Base-by-base conservation (phyloP, 805 yeast species). In the Kodamaea lidongshanica region DNA sequence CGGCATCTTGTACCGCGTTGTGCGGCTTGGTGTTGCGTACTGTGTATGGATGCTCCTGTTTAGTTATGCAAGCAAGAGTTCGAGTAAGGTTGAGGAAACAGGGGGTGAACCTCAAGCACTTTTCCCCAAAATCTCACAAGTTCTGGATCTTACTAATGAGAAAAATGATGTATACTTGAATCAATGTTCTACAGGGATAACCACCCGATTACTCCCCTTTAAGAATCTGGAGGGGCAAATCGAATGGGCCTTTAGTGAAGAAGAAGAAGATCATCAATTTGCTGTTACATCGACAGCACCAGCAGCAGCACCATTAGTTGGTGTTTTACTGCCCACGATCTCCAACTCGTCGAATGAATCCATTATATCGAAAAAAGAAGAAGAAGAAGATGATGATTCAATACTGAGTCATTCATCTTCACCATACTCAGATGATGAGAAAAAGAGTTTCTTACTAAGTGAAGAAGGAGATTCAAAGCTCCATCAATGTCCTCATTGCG, bases 211-310 rank as follows among this genome's bases (percentile, higher is more conserved):
- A 25, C 50, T 71, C n/a, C 74, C 79, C 4, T 59, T 65, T 38
- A 69, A 67, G 28, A 73, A 72, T 42, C 52, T 49, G 10, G 60
- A 64, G 19, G 83, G 81, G 3, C 74, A 72, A 38, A 62, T 75
- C 10, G 77, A 72, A 33, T 76, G 79, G 74, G 64, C 65, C 10
- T 63, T 76, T 33, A 65, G 70, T 14, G 74, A 71, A 23, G 68
- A 63, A 38, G 26, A 46, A 8, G 37, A 29, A 20, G 33, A 16
- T 4, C n/a, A n/a, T n/a, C n/a, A n/a, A n/a, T n/a, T n/a, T n/a
- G n/a, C 6, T 29, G 23, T 4, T 17, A 27, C 9, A 25, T 19
- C n/a, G 14, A 14, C 20, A 15, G 12, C 6, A 12, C 28, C 4
- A 13, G n/a, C 20, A 16, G 9, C 30, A 28, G 12, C 19, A 31